Evolutionary conservation across 2,329 filamentous ascomycete species (phyloP).

Genomic region (Xylariales sp.): DNA sequence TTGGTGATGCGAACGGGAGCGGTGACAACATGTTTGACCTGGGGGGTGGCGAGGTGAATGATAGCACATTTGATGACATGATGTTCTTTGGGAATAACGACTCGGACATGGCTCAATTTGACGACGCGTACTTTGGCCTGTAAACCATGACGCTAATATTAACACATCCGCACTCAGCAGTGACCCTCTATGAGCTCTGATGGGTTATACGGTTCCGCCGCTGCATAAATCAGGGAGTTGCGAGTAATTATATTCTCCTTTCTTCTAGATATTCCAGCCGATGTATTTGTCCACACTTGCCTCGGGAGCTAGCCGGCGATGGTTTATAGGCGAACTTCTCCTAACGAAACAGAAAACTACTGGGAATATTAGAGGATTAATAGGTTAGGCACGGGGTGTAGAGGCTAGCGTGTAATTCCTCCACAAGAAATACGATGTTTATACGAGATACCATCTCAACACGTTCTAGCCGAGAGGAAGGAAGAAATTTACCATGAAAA

Average conservation of each 20-base stretch:
- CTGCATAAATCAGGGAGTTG: not conserved
- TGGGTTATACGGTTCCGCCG: not conserved
- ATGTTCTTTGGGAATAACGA: conserved; percentile 60
- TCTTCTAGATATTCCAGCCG: not conserved
- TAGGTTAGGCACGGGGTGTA: not conserved
- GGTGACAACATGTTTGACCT: conserved; percentile 55
- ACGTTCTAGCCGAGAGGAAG: not conserved
- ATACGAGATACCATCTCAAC: conserved; percentile 7
- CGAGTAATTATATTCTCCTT: not conserved
- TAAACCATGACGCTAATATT: conserved; percentile 5
- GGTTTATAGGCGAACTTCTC: not conserved
- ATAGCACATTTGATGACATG: conserved; percentile 61
- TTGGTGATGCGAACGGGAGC: conserved; percentile 51
- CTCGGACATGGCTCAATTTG: conserved; percentile 60
- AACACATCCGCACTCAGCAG: not conserved
- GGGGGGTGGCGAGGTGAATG: conserved; percentile 52
- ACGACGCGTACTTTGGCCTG: conserved; percentile 60
- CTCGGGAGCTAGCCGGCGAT: not conserved
- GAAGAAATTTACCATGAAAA: not conserved
- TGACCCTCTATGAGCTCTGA: not conserved
- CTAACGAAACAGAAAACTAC: not conserved
- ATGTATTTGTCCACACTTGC: not conserved
- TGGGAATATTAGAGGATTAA: not conserved
- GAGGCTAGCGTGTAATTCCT: not conserved
- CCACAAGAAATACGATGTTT: conserved; percentile 1